These are phyloP conservation scores for Trichoderma brevicompactum DNA, from an alignment of 2,329 filamentous ascomycete species.

Conservation along the genomic window DNA sequence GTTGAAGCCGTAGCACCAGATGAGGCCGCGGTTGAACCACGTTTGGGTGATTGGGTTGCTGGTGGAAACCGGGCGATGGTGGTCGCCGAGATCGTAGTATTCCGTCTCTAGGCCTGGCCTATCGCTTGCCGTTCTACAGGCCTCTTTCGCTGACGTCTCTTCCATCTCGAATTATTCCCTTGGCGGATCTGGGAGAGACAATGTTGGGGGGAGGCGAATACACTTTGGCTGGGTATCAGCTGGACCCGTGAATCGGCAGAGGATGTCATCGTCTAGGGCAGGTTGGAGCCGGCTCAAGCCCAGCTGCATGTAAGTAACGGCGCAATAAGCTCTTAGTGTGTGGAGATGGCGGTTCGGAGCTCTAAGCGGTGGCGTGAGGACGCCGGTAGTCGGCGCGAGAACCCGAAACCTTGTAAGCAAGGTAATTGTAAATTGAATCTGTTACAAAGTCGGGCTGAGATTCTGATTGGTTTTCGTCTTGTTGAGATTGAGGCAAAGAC, in stretches of 20 bases:
- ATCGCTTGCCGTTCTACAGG: conserved; percentile 1
- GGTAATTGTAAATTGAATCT: no score
- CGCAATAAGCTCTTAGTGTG: conserved; percentile 4
- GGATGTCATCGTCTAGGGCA: conserved; percentile 24
- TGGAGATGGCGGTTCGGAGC: conserved; percentile 16
- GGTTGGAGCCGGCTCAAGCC: conserved; percentile 26
- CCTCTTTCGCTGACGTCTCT: conserved; percentile 10
- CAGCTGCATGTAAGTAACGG: not conserved
- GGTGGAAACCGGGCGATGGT: conserved; percentile 60
- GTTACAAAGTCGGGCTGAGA: not conserved
- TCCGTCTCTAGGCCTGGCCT: conserved; percentile 13
- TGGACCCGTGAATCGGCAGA: not conserved
- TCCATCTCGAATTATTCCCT: not conserved
- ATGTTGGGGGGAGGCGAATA: not conserved
- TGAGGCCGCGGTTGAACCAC: conserved; percentile 75
- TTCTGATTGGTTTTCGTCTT: not conserved
- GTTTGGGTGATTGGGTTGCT: conserved; percentile 55
- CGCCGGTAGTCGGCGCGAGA: conserved; percentile 9
- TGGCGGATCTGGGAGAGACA: no score
- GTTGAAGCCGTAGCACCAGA: conserved; percentile 78
- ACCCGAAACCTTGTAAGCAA: conserved; percentile 8
- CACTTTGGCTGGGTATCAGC: not conserved
- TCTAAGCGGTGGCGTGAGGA: conserved; percentile 2
- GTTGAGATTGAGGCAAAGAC: no score
- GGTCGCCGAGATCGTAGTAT: conserved; percentile 66